Percentiles rank a stretch among this genome's conserved stretches.
Evolutionary conservation across 108 stramenopile genomes (phyloP).

Genomic region (Poteriospumella lacustris): DNA sequence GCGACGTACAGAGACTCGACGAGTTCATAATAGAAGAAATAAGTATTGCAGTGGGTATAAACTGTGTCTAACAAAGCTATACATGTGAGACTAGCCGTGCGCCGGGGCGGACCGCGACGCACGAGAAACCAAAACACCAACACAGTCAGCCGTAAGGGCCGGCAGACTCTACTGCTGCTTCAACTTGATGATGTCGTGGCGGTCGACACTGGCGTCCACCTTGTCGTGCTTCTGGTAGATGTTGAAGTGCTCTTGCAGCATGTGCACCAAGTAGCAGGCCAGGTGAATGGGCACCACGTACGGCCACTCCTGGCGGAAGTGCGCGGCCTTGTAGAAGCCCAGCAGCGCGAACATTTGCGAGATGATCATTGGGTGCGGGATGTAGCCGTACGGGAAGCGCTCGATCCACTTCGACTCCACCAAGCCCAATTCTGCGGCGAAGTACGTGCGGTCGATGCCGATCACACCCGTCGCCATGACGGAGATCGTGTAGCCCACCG

Average conservation of each 20-base stretch:
- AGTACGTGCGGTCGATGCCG: constrained; percentile 46
- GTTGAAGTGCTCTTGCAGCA: constrained; percentile 33
- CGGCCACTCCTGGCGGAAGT: constrained; percentile 29
- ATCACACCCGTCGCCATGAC: constrained; percentile 30
- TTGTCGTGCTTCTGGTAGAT: too few relatives aligned
- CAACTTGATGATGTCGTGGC: too few relatives aligned
- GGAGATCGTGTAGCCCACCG: constrained; percentile 31
- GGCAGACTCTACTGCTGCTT: too few relatives aligned
- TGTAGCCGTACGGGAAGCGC: constrained; percentile 38
- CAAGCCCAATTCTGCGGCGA: constrained; percentile 40
- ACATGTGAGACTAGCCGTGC: too few relatives aligned
- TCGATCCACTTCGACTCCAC: constrained; percentile 41
- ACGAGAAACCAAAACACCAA: too few relatives aligned
- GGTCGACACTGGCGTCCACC: too few relatives aligned
- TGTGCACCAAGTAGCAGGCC: constrained; percentile 36
- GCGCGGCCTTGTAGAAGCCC: constrained; percentile 29
- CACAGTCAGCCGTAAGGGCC: too few relatives aligned
- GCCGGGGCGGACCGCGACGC: too few relatives aligned
- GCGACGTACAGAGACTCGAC: too few relatives aligned
- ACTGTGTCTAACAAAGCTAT: too few relatives aligned
- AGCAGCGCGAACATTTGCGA: constrained; percentile 33
- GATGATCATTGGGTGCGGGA: constrained; percentile 49
- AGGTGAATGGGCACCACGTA: constrained; percentile 43
- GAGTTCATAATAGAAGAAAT: too few relatives aligned
- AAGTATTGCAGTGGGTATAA: too few relatives aligned